Base-by-base conservation (phyloP, 176 grass and related monocot species). In the Oryza rufipogon region DNA sequence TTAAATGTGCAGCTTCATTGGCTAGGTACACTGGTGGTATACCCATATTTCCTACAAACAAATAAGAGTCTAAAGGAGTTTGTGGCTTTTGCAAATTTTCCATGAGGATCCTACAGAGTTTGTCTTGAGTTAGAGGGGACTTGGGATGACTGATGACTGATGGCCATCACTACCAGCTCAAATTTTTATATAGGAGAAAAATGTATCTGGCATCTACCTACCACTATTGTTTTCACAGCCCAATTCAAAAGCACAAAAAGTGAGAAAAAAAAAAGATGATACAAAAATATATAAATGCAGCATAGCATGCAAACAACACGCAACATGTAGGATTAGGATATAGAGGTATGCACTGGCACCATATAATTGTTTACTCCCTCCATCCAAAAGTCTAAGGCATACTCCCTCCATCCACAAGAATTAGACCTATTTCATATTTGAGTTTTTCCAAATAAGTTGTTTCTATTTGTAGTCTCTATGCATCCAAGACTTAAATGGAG, bases 161-260 rank as follows among this genome's bases (percentile, higher is more conserved):
- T 56, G 17, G 17, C 52, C 52, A 16, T 56, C 15, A 56, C 5
- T 56, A 56, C 16, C 52, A 56, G 17, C 52, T 56, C 17, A 17
- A 20, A 56, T 19, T 56, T 56, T 56, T 56, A 19, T 56, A 19
- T 19, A 56, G 16, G 22, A 71, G 56, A 20, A 17, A 71, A 81
- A 70, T 34, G 26, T 26, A 73, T 86, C 7, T 76, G 13, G 44
- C 70, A 49, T 72, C 17, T 42, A 15, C 7, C 66, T 66, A 71
- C n/a, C 7, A 19, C 33, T 64, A 42, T 65, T 72, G 30, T 41
- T 77, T 22, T 16, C 12, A 44, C 65, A 87, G 39, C 66, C 82
- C 75, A 82, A 9, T 28, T 87, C 28, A 70, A 56, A 52, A 56
- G 51, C 51, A 19, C 51, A 56, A 1, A 56, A 36, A 36, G 34